Evolutionary conservation across 495 filamentous ascomycete species (phyloP).

Genomic region (Trichoderma orchidacearum): DNA sequence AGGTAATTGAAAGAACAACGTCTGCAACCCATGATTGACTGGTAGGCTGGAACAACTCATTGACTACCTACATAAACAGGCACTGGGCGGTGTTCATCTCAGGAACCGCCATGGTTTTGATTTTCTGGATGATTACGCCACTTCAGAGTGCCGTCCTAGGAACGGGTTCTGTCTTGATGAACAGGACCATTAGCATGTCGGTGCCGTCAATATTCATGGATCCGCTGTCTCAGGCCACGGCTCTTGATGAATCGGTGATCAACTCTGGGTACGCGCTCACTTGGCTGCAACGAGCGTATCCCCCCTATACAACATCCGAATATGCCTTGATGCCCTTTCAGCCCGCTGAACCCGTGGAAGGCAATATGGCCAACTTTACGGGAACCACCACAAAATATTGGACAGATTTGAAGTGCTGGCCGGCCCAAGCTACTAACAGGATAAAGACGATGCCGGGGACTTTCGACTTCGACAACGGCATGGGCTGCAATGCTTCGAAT

Average conservation of each 20-base stretch:
- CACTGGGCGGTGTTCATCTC: conserved; percentile 29
- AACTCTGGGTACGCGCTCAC: conserved; percentile 18
- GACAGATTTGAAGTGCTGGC: conserved; percentile 21
- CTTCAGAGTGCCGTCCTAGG: conserved; percentile 25
- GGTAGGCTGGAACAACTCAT: background rate
- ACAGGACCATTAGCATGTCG: no score
- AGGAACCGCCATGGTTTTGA: conserved; percentile 20
- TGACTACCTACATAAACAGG: conserved; percentile 7
- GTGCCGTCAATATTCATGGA: conserved; percentile 5
- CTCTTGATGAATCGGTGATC: conserved; percentile 11
- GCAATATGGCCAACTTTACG: conserved; percentile 17
- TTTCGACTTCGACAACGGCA: conserved; percentile 12
- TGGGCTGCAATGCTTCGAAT: conserved; percentile 10
- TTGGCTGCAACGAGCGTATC: conserved; percentile 23
- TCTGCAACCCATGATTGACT: no score
- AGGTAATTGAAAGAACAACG: conserved; percentile 12
- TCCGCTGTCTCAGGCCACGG: conserved; percentile 11
- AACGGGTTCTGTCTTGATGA: conserved; percentile 8
- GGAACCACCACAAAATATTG: conserved; percentile 15
- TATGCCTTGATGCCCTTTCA: conserved; percentile 23
- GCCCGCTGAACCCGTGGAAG: background rate
- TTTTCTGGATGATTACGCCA: conserved; percentile 32
- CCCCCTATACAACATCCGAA: conserved; percentile 21
- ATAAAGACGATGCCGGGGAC: background rate
- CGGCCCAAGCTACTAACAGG: conserved; percentile 5